phyloP scores from a whole-genome alignment of 495 filamentous ascomycete species.

The Xylaria venustula region DNA sequence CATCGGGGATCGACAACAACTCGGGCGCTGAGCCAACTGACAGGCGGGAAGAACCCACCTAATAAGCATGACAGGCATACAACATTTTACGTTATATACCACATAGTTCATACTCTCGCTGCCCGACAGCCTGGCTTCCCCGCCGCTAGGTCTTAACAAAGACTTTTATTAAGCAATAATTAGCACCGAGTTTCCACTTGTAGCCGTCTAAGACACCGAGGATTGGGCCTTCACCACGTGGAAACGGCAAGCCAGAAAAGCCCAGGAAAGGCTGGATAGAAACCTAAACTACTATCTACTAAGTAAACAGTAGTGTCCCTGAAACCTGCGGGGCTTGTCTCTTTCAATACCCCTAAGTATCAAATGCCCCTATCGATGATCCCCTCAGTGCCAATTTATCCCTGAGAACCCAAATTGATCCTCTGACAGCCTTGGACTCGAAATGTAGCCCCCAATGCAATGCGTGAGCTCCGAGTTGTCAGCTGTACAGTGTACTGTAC shows the following conservation, averaged over 20 bases:
- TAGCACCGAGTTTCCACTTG: background rate
- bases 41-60: background rate
- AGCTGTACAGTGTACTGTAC: background rate
- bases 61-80: constrained; percentile 1
- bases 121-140: background rate
- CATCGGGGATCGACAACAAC: background rate
- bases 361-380: background rate
- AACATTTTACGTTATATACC: no score
- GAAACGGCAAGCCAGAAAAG: constrained; percentile 4
- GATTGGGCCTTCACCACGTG: constrained; percentile 6
- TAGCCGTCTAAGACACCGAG: background rate
- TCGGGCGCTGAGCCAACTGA: background rate
- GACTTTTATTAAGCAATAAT: background rate
- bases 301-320: background rate
- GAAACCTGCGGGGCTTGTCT: background rate
- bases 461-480: background rate
- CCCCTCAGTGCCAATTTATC: no score
- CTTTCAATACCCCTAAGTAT: background rate
- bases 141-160: background rate
- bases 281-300: background rate
- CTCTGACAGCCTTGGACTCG: no score
- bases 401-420: background rate
- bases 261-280: background rate
- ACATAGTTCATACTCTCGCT: background rate
- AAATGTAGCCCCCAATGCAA: background rate